A percentile compares a stretch with the other conserved stretches of the same genome.
Evolutionary conservation across 1,139 yeast genomes (phyloP).

Genomic region (Blastobotrys proliferans): DNA sequence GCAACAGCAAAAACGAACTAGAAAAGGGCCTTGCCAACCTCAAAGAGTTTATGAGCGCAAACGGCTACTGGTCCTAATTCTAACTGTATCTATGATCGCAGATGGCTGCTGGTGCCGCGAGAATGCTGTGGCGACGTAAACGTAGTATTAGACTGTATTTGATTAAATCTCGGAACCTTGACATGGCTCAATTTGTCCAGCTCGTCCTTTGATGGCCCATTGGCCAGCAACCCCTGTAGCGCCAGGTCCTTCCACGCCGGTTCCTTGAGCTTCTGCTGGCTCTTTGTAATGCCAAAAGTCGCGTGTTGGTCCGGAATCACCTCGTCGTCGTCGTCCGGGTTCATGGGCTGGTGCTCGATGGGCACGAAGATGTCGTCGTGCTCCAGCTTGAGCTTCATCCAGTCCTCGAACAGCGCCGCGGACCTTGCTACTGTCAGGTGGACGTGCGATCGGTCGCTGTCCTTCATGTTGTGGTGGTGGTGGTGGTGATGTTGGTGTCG

Average conservation of each 20-base stretch:
- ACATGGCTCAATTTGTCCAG: conserved; percentile 7
- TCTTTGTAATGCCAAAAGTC: conserved; percentile 25
- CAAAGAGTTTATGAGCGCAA: conserved; percentile 14
- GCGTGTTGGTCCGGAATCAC: conserved; percentile 31
- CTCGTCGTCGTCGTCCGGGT: conserved; percentile 37
- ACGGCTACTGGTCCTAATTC: conserved; percentile 5
- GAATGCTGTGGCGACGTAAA: conserved; percentile 5
- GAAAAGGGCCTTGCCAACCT: conserved; percentile 30
- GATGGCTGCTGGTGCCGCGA: background rate
- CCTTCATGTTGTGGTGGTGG: conserved; percentile 23
- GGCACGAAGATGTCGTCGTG: conserved; percentile 34
- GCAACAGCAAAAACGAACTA: conserved; percentile 42
- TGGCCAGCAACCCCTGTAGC: conserved; percentile 25
- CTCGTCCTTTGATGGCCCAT: conserved; percentile 10
- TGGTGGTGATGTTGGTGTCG: background rate
- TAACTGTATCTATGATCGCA: background rate
- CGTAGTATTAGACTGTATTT: background rate
- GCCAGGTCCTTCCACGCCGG: conserved; percentile 37
- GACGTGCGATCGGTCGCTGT: conserved; percentile 36
- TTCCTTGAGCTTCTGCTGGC: conserved; percentile 20
- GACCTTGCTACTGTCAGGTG: conserved; percentile 33
- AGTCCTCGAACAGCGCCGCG: conserved; percentile 33
- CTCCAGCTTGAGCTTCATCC: conserved; percentile 34
- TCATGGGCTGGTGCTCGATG: conserved; percentile 32
- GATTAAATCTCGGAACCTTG: conserved; percentile 3